phyloP scores from a whole-genome alignment of 2,329 filamentous ascomycete species.

The Colletotrichum agaves region DNA sequence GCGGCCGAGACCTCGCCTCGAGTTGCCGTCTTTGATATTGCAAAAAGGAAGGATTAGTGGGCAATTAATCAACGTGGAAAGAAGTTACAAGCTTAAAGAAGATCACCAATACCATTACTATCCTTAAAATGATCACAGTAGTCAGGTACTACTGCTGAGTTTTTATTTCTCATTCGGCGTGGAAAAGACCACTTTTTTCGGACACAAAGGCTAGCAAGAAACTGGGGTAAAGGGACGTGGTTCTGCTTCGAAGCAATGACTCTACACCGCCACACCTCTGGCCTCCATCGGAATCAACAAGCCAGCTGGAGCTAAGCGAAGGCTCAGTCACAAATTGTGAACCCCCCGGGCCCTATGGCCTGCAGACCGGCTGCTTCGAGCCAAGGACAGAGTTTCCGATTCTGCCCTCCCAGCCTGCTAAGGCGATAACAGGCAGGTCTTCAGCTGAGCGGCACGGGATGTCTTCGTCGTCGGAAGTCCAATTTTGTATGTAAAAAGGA shows the following conservation, averaged over 20 bases:
- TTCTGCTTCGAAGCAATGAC: not conserved
- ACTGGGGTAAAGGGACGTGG: too few relatives aligned
- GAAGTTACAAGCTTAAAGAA: not conserved
- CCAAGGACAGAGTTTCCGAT: not conserved
- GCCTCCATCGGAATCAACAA: conserved; percentile 15
- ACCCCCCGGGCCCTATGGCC: not conserved
- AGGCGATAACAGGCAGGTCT: not conserved
- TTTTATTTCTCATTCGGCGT: too few relatives aligned
- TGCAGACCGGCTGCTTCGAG: not conserved
- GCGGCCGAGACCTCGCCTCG: not conserved
- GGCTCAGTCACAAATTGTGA: not conserved
- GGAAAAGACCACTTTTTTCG: too few relatives aligned
- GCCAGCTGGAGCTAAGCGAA: not conserved
- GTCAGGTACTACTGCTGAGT: too few relatives aligned
- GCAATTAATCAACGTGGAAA: not conserved
- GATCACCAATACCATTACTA: not conserved
- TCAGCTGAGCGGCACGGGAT: not conserved
- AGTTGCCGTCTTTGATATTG: not conserved
- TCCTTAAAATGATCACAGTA: too few relatives aligned
- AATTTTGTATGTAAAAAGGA: conserved; percentile 13
- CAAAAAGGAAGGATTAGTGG: not conserved
- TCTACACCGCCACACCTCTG: not conserved
- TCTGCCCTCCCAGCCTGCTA: not conserved
- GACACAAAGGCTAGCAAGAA: too few relatives aligned
- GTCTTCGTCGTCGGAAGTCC: not conserved